Base-by-base conservation (phyloP, 2,329 filamentous ascomycete species). In the Cadophora malorum region DNA sequence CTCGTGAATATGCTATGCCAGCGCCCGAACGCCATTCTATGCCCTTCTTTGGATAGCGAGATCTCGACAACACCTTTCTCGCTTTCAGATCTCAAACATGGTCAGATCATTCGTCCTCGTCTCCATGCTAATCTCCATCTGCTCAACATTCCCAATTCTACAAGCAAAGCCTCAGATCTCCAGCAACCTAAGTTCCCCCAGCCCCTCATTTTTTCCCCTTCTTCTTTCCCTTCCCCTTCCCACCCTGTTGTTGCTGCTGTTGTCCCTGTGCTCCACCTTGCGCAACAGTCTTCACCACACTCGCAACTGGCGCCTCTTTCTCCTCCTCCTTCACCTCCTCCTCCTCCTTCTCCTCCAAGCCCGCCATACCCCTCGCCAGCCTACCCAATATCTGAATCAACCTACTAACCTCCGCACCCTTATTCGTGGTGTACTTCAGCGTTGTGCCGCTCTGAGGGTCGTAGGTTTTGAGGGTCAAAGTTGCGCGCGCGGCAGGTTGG, bases 341-440 rank as follows among this genome's bases (percentile, higher is more conserved):
- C 63, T 79, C 80, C 58, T 75, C 74, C 33, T 72, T 73, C 63
- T 76, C 76, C 69, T 83, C 81, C 72, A 90, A 76, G 41, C 84
- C 87, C 16, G 86, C 87, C 83, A 91, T 90, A 67, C 84, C 86
- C 65, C 89, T 85, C n/a, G 90, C 93, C 73, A 97, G 80, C 67
- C 87, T 86, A 0, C 93, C 94, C 70, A 99, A 80, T 53, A 90
- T 77, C 63, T 88, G 87, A 67, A 99, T 87, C 75, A 99, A 81
- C 33, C 96, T 85, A 28, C 91, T 90, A 10, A 99, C 94, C 81
- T 98, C 95, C 23, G 93, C 92, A 23, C 91, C 93, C 81, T 97
- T 97, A 78, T 90, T 91, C 45, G 96, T 99, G 78, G 88, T 86
- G 84, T 97, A 98, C 81, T 97, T 97, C 71, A 99, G 85, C 69